These are phyloP conservation scores for Rhynchosporium secalis DNA, from an alignment of 2,329 filamentous ascomycete genomes.

Conservation along the genomic window DNA sequence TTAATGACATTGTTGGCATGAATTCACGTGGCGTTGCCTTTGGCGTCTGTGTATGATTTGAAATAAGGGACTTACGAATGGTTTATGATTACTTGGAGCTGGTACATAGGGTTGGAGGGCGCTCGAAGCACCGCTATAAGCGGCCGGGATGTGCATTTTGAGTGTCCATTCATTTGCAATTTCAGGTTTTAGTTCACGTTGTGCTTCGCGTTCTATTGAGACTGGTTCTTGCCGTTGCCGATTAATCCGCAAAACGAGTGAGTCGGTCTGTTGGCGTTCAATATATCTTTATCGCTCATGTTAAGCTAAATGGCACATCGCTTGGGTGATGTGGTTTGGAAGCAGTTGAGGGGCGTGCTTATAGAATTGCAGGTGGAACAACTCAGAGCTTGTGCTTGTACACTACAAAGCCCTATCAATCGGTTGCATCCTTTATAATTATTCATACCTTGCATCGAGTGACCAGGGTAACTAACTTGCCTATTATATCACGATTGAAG, in stretches of 20 bases:
- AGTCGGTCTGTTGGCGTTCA: neutral
- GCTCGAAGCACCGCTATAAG: neutral
- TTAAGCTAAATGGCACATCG: neutral
- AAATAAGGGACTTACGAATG: neutral
- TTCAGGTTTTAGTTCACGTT: neutral
- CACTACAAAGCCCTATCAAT: conserved; percentile 4
- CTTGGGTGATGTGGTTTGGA: neutral
- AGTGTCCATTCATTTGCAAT: neutral
- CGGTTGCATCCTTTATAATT: neutral
- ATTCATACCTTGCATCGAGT: neutral
- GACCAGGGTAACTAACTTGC: neutral
- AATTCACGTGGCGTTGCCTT: neutral
- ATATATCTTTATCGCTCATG: neutral
- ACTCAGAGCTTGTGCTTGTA: neutral
- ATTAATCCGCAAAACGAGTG: neutral
- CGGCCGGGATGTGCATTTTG: neutral
- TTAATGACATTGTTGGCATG: conserved; percentile 8
- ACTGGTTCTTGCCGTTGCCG: neutral
- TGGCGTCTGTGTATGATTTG: neutral
- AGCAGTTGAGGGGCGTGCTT: neutral
- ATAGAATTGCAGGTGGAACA: neutral
- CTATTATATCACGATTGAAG: neutral
- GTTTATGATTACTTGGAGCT: neutral
- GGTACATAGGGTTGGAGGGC: neutral
- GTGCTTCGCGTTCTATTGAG: neutral